A percentile compares a stretch with the other conserved stretches of the same genome.
These are phyloP conservation scores for Austroboletus novae-zelandiae DNA, from an alignment of 1,284 basidiomycete genomes.

Conservation along the genomic window DNA sequence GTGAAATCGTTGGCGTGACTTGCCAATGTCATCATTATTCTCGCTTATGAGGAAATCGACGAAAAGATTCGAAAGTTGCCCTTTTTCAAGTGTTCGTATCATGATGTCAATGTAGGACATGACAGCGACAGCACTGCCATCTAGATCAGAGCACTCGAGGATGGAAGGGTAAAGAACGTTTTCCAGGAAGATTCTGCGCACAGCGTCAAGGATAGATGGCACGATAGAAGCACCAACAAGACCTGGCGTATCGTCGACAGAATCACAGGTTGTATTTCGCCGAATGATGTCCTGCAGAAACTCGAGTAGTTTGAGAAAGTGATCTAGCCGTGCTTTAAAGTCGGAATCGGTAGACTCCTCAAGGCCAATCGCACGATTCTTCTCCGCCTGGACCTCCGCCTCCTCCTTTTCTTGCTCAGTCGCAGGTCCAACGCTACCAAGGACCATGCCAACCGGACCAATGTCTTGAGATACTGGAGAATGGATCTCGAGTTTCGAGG, in stretches of 20 bases:
- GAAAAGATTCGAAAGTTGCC: slow-evolving; percentile 67
- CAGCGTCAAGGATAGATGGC: slow-evolving; percentile 77
- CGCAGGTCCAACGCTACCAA: slow-evolving; percentile 54
- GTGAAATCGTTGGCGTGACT: slow-evolving; percentile 40
- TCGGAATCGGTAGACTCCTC: slow-evolving; percentile 76
- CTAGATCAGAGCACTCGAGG: slow-evolving; percentile 87
- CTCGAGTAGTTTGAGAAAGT: slow-evolving; percentile 87
- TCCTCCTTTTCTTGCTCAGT: slow-evolving; percentile 59
- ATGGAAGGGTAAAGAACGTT: slow-evolving; percentile 94
- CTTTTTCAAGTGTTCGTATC: slow-evolving; percentile 72
- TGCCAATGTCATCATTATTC: slow-evolving; percentile 66
- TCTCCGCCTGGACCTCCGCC: slow-evolving; percentile 52
- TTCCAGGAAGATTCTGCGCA: slow-evolving; percentile 86
- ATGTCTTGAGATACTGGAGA: slow-evolving; percentile 43
- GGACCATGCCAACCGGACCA: slow-evolving; percentile 54
- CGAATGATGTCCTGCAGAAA: slow-evolving; percentile 88
- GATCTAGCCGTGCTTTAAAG: slow-evolving; percentile 79
- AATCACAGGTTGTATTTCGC: slow-evolving; percentile 51
- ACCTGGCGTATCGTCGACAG: slow-evolving; percentile 48
- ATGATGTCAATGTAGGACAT: slow-evolving; percentile 95
- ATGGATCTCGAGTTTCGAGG: slow-evolving; percentile 78
- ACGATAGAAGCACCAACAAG: slow-evolving; percentile 77
- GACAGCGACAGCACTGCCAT: slow-evolving; percentile 94
- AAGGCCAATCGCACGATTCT: slow-evolving; percentile 58
- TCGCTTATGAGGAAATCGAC: slow-evolving; percentile 81